A percentile compares a stretch with the other conserved stretches of the same genome.
Evolutionary conservation across 208 protist genomes (phyloP).

Genomic region (Herpetomonas tarakana): DNA sequence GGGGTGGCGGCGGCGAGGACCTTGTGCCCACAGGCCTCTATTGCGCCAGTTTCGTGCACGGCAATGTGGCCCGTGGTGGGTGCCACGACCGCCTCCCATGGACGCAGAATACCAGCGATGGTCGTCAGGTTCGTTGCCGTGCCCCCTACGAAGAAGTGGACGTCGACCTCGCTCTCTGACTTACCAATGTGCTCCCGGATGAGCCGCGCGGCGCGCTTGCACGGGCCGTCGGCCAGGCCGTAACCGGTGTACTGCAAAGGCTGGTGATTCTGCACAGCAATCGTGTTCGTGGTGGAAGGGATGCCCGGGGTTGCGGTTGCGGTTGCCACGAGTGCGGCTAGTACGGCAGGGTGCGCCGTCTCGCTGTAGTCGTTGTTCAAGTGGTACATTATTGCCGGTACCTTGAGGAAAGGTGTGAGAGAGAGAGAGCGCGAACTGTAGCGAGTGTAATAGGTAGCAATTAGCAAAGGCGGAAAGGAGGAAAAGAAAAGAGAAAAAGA

Average conservation of each 20-base stretch:
- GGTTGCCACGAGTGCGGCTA: slow-evolving; percentile 21
- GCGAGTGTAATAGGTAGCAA: neutral
- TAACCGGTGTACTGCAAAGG: slow-evolving; percentile 46
- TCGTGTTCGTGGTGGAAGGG: neutral
- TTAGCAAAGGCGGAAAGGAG: neutral
- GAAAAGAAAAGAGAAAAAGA: neutral
- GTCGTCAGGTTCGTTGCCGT: slow-evolving; percentile 42
- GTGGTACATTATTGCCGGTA: slow-evolving; percentile 11
- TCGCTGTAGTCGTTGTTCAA: slow-evolving; percentile 52
- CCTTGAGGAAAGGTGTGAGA: neutral
- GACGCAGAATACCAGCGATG: slow-evolving; percentile 22
- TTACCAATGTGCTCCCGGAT: slow-evolving; percentile 24
- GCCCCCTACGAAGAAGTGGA: slow-evolving; percentile 39
- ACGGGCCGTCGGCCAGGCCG: slow-evolving; percentile 27
- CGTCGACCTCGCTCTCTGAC: slow-evolving; percentile 19
- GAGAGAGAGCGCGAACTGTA: neutral
- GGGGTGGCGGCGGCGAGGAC: slow-evolving; percentile 20
- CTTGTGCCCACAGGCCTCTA: slow-evolving; percentile 54
- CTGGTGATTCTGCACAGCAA: neutral
- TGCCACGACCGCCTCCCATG: slow-evolving; percentile 45
- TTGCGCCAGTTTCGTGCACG: slow-evolving; percentile 45
- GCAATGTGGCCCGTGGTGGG: slow-evolving; percentile 32
- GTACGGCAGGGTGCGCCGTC: slow-evolving; percentile 28
- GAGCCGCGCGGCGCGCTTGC: slow-evolving; percentile 15
- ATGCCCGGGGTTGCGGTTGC: slow-evolving; percentile 1